Conservation (phyloP, 2,329 filamentous ascomycete species). For the Emmonsiellopsis sp. region DNA sequence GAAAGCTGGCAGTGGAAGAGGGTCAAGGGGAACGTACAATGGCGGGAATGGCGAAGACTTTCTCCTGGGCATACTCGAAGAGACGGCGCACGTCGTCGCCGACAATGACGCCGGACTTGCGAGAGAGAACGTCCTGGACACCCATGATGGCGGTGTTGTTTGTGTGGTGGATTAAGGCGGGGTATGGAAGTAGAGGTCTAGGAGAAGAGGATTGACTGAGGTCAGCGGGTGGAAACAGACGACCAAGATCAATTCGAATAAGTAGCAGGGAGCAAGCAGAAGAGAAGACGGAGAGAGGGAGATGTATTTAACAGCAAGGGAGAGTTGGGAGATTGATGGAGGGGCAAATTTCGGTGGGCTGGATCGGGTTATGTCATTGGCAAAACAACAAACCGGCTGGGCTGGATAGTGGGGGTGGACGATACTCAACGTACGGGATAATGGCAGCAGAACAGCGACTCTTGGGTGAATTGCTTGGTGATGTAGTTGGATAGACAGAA, state of each 20-base stretch:
- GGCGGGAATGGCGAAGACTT: constrained; percentile 81
- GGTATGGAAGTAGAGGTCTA: neutral
- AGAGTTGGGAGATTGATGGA: neutral
- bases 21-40: constrained; percentile 43
- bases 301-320: neutral
- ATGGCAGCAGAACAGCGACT: too few species aligned
- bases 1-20: neutral
- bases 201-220: too few species aligned
- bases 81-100: constrained; percentile 61
- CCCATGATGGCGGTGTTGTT: constrained; percentile 27
- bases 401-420: too few species aligned
- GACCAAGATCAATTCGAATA: too few species aligned
- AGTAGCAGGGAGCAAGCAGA: too few species aligned
- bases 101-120: constrained; percentile 59
- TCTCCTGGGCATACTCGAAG: constrained; percentile 83
- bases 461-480: neutral
- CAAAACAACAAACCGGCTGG: neutral
- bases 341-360: neutral
- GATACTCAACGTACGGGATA: too few species aligned
- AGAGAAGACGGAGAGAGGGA: too few species aligned
- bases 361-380: neutral
- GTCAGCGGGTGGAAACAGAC: too few species aligned
- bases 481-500: neutral
- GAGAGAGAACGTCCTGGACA: constrained; percentile 47
- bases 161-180: neutral